A percentile compares a stretch with the other conserved stretches of the same genome.
These are phyloP conservation scores for Hysterium pulicare DNA, from an alignment of 2,329 filamentous ascomycete genomes.

Conservation along the genomic window DNA sequence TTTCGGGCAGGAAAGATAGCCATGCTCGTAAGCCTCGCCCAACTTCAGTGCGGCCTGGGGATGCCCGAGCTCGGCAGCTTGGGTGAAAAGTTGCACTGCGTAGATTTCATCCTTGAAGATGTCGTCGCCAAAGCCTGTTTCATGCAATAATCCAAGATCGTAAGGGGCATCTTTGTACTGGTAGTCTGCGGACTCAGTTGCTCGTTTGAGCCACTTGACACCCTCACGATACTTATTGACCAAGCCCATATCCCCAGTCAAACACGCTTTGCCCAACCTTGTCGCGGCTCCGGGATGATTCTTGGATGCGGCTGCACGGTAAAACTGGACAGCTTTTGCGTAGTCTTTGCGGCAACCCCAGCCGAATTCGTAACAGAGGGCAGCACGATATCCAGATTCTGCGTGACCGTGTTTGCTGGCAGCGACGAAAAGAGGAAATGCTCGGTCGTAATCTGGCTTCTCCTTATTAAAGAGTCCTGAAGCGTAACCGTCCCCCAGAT, in stretches of 20 bases:
- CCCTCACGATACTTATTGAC: conserved; percentile 85
- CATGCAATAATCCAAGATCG: conserved; percentile 82
- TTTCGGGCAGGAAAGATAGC: conserved; percentile 77
- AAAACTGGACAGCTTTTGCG: conserved; percentile 89
- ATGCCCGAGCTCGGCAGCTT: conserved; percentile 88
- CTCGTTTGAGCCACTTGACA: conserved; percentile 93
- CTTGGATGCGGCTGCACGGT: conserved; percentile 85
- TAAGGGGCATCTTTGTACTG: conserved; percentile 94
- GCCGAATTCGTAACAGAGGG: conserved; percentile 94
- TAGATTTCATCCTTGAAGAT: conserved; percentile 89
- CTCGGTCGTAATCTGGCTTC: conserved; percentile 84
- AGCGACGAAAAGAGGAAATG: conserved; percentile 87
- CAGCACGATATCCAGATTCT: conserved; percentile 90
- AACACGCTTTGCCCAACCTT: conserved; percentile 82
- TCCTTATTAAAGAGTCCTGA: conserved; percentile 95
- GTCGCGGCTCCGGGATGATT: conserved; percentile 94
- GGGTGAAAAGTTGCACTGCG: conserved; percentile 89
- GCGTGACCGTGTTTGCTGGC: conserved; percentile 97
- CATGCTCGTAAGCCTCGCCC: conserved; percentile 97
- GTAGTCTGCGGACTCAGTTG: conserved; percentile 79
- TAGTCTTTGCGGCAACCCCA: conserved; percentile 92
- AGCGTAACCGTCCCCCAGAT: conserved; percentile 88
- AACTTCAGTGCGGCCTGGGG: conserved; percentile 80
- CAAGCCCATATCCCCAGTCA: conserved; percentile 82
- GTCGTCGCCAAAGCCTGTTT: conserved; percentile 90